Percentiles rank a stretch among this genome's conserved stretches.
Evolutionary conservation across 1,139 yeast species (phyloP).

Genomic region (Yamadazyma sp.): DNA sequence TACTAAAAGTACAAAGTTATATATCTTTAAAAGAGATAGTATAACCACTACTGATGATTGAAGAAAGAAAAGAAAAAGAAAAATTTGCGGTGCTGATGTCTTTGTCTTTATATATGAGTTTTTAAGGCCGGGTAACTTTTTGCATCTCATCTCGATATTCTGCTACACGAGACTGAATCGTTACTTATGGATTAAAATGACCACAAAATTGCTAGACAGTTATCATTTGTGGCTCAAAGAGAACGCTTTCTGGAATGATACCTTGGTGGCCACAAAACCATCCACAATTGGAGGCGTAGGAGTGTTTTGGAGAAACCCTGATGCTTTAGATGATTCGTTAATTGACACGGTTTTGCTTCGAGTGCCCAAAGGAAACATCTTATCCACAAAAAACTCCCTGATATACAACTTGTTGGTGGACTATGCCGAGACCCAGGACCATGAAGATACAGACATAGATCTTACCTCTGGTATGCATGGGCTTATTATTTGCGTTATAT

Average conservation of each 20-base stretch:
- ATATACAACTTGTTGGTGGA: conserved; percentile 70
- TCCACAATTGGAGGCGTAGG: conserved; percentile 72
- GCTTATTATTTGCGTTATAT: conserved; percentile 66
- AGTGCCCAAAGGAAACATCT: conserved; percentile 52
- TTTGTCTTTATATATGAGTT: not conserved
- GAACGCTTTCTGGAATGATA: conserved; percentile 51
- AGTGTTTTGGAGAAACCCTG: conserved; percentile 51
- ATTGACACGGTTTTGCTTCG: conserved; percentile 35
- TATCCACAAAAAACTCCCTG: conserved; percentile 59
- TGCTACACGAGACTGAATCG: not conserved
- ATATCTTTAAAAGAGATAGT: conserved; percentile 53
- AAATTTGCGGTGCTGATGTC: conserved; percentile 6
- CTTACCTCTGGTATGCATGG: conserved; percentile 57
- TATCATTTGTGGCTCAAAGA: conserved; percentile 43
- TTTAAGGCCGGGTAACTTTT: conserved; percentile 1
- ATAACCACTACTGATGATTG: conserved; percentile 72
- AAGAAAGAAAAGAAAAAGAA: conserved; percentile 13
- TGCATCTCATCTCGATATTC: conserved; percentile 1
- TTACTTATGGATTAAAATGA: conserved; percentile 3
- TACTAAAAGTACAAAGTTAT: conserved; percentile 42
- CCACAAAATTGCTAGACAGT: conserved; percentile 6
- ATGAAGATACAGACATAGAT: conserved; percentile 26
- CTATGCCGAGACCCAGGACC: conserved; percentile 23
- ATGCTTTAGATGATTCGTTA: conserved; percentile 23
- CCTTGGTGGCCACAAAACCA: conserved; percentile 41